Evolutionary conservation across 2,329 filamentous ascomycete species (phyloP), one percentile per base, ranked within the genome.

Genomic region (Alternaria sp.): DNA sequence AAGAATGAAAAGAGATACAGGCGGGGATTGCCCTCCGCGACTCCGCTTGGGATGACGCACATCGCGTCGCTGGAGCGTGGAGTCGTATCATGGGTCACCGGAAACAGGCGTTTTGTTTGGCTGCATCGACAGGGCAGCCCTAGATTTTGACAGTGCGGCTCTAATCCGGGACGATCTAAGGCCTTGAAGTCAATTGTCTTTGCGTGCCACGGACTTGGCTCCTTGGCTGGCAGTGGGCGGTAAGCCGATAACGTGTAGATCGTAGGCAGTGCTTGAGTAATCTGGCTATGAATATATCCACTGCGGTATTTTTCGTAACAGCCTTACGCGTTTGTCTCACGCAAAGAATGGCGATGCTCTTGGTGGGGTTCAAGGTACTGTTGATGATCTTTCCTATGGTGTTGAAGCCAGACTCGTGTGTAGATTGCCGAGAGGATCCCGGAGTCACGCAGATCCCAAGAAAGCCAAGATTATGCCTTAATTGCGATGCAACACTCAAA

Each of bases 141-240:
- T 48, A 16, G 34, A 34, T 32, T 20, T 46, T 44, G 53, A 61
- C 24, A 30, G 36, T 39, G 44, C 44, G 32, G 57, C 55, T 42
- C 36, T 32, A 30, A 14, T 39, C n/a, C 36, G 43, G 38, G 32
- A 47, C 51, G 57, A 44, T 54, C 34, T 26, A n/a, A 51, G 38
- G 47, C 52, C 53, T 52, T 52, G 56, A 59, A 46, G 38, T 58
- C 34, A 53, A 49, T 59, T 59, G 51, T 52, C 51, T 43, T 56
- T 55, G 54, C 36, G 57, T 38, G 59, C 59, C 61, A 64, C 53
- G 61, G 47, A 53, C 63, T 66, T 68, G 63, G 59, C 63, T 39
- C 26, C 65, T 68, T 68, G 65, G 65, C 65, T 51, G 11, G 20
- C 24, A 22, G 54, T 18, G 51, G 38, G 38, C 53, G 43, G 51